phyloP scores from a whole-genome alignment of 73 alveolate genomes.

The Loxodes magnus region DNA sequence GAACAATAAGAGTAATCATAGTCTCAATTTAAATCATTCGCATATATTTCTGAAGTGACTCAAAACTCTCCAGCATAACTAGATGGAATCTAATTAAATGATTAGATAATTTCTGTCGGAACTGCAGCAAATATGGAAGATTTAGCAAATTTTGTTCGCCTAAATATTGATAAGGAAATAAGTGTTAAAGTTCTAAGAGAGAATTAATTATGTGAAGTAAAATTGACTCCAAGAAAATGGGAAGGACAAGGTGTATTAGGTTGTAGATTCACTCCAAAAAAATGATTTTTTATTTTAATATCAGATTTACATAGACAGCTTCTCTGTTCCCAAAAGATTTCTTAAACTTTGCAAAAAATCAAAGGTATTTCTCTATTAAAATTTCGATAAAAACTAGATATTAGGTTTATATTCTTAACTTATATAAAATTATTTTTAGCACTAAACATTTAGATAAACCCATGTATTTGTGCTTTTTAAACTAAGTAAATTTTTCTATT shows the following conservation, averaged over 20 bases:
- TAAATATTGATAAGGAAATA: constrained; percentile 45
- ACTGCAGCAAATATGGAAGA: constrained; percentile 44
- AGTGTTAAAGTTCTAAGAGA: constrained; percentile 60
- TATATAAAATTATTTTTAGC: too few species aligned
- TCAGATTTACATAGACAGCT: too few species aligned
- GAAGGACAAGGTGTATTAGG: constrained; percentile 83
- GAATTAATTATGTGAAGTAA: constrained; percentile 38
- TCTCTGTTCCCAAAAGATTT: too few species aligned
- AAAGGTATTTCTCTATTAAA: too few species aligned
- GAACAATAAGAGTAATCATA: constrained; percentile 35
- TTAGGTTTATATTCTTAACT: too few species aligned
- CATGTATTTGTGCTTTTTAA: too few species aligned
- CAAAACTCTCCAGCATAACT: constrained; percentile 70
- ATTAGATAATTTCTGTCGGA: constrained; percentile 66
- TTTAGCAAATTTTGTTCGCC: constrained; percentile 49
- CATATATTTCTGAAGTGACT: constrained; percentile 69
- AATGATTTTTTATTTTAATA: too few species aligned
- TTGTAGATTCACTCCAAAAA: constrained; percentile 47
- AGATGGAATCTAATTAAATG: constrained; percentile 80
- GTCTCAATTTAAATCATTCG: constrained; percentile 59
- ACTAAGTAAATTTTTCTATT: too few species aligned
- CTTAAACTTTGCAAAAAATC: too few species aligned
- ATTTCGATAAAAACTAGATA: too few species aligned
- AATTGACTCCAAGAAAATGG: constrained; percentile 67
- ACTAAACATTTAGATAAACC: too few species aligned